Base-by-base conservation (phyloP, 306 rosid genomes). In the Purshia tridentata region DNA sequence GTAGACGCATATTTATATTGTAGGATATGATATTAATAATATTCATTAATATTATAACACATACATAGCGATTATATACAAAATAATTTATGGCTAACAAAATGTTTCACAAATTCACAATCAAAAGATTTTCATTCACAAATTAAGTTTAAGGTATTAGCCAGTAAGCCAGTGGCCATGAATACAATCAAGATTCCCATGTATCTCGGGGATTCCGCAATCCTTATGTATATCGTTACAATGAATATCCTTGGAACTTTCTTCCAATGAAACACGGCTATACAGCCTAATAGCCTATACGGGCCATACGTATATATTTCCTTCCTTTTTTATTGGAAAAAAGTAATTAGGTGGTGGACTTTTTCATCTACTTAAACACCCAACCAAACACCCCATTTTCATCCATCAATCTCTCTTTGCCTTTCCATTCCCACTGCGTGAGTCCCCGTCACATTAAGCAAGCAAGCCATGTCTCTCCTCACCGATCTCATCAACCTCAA, bases 401-500 rank as follows among this genome's bases (percentile, higher is more conserved):
- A 39, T 53, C 64, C 41, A 14, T 19, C 50, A 20, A 29, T 59
- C 46, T 76, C 62, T 47, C 44, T 41, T 39, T 6, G 5, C 6
- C 63, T 20, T 1, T 19, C 15, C 23, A 44, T 11, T 12, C 18
- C 8, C 47, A 6, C n/a, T 47, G 2, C 5, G 47, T 44, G 47
- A 44, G 47, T 44, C 0, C 35, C 35, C 35, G 35, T 29, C 35
- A n/a, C 15, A n/a, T 3, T 5, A 19, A 55, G 0, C 14, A 3
- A 29, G 10, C 6, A n/a, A 76, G 78, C 71, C 74, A 84, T 84
- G 92, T 61, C 96, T 14, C 73, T 81, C 57, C 82, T 90, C 73
- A 69, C 88, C 6, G 97, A 92, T 84, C 88, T 92, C 73, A 54
- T 77, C 84, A 92, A 90, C 72, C 87, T 92, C 51, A 58, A 92